Percentiles rank a stretch among this genome's conserved stretches.
These are phyloP conservation scores for Phytophthora aleatoria DNA, from an alignment of 352 stramenopile genomes.

Conservation along the genomic window DNA sequence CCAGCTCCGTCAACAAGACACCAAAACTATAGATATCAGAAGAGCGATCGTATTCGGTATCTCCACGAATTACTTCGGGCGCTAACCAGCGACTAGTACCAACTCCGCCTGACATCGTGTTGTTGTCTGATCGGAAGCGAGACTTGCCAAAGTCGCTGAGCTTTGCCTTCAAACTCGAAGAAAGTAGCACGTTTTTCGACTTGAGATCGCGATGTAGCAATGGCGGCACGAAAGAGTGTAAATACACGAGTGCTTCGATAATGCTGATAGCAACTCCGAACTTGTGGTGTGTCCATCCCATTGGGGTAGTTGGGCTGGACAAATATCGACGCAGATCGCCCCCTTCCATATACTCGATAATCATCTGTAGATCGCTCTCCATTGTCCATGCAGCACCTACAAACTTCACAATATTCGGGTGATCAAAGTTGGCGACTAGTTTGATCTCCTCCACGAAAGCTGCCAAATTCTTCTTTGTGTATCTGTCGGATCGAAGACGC, in stretches of 20 bases:
- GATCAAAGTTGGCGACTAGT: constrained; percentile 46
- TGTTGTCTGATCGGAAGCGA: constrained; percentile 40
- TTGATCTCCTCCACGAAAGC: constrained; percentile 55
- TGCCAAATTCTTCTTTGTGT: constrained; percentile 32
- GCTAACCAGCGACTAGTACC: constrained; percentile 48
- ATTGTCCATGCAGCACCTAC: constrained; percentile 51
- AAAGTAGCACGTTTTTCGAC: constrained; percentile 53
- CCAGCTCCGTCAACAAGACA: constrained; percentile 48
- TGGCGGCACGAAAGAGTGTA: constrained; percentile 43
- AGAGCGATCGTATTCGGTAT: constrained; percentile 27
- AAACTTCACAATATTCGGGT: constrained; percentile 49
- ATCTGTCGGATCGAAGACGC: constrained; percentile 26
- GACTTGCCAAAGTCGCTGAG: constrained; percentile 56
- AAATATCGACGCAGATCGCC: constrained; percentile 43
- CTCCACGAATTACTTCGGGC: constrained; percentile 46
- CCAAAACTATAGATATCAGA: constrained; percentile 63
- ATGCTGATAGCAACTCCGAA: constrained; percentile 46
- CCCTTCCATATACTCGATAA: constrained; percentile 54
- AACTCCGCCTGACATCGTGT: constrained; percentile 42
- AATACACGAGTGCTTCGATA: constrained; percentile 44
- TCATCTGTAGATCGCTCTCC: constrained; percentile 46
- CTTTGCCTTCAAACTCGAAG: constrained; percentile 34
- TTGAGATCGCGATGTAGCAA: constrained; percentile 52
- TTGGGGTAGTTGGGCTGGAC: background rate
- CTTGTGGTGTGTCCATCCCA: constrained; percentile 27